Percentiles rank a stretch among this genome's conserved stretches.
phyloP scores from a whole-genome alignment of 345 rosid genomes.

The Salix arbutifolia region DNA sequence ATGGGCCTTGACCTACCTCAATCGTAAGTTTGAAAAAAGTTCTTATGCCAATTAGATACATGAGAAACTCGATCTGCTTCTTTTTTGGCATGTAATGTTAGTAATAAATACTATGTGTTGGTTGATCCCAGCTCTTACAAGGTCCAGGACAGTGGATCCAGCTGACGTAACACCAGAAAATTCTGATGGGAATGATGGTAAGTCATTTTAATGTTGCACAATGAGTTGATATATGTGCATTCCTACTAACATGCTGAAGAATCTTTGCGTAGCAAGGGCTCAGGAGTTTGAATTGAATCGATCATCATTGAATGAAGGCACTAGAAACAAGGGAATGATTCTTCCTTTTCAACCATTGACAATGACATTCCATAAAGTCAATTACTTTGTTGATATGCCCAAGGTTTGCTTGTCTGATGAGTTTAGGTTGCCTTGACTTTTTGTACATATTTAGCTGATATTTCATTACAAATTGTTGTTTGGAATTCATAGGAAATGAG shows the following conservation, averaged over 20 bases:
- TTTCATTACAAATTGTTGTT: neutral
- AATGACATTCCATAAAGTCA: constrained; percentile 89
- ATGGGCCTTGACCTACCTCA: constrained; percentile 61
- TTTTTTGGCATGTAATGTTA: neutral
- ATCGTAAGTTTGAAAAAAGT: constrained; percentile 50
- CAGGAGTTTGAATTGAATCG: neutral
- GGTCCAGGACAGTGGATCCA: constrained; percentile 40
- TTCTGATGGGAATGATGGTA: constrained; percentile 12
- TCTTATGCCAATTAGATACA: neutral
- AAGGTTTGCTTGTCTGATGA: constrained; percentile 38
- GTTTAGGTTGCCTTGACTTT: neutral
- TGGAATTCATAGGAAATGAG: constrained; percentile 60
- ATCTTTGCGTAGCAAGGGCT: constrained; percentile 17
- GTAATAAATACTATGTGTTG: constrained; percentile 7
- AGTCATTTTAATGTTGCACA: constrained; percentile 17
- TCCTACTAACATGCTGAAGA: neutral
- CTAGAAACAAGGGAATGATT: constrained; percentile 74
- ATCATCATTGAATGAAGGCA: constrained; percentile 26
- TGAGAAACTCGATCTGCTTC: neutral
- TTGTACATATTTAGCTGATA: neutral
- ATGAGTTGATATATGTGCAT: neutral
- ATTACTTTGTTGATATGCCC: constrained; percentile 90
- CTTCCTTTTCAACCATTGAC: constrained; percentile 87
- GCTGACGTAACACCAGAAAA: constrained; percentile 40
- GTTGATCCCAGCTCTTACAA: constrained; percentile 50